Evolutionary conservation across 441 rosid species (phyloP), one percentile per base, ranked within the genome.

Genomic region (Metrosideros polymorpha): DNA sequence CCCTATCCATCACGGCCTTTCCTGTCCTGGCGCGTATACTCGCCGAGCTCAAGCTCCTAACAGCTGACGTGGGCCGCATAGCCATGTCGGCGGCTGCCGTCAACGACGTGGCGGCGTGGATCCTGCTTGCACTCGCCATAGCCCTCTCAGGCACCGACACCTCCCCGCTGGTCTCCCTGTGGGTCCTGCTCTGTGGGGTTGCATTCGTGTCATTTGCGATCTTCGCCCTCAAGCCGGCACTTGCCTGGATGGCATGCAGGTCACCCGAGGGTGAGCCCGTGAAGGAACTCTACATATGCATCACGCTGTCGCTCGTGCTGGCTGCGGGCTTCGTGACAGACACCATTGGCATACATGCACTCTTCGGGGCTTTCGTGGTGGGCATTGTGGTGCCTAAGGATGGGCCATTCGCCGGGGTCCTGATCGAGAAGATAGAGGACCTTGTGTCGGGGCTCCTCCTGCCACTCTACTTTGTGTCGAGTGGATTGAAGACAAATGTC

Each of bases 51-150:
- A 94, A 94, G 88, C 94, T 94, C 63, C 94, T 94, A 86, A 93
- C 96, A 24, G 93, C 96, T 27, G 94, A 93, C 61, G 79, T 94
- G 52, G 95, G 95, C 79, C 94, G 94, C 66, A 92, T 92, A 43
- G 96, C 96, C 6, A 93, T 94, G 96, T 92, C 95, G 18, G 96
- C 96, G 5, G 95, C 96, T 0, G 96, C 95, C 1, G 94, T 94
- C 49, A 92, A 94, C 1, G 95, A 94, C 27, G 91, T 94, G 25
- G 95, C 91, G 2, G 96, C 95, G 17, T 94, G 95, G 95, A 90
- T 94, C 83, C 94, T 94, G 66, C 92, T 94, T 4, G 96, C 95
- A 4, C 94, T 94, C 27, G 95, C 96, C 83, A 91, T 94, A 85
- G 94, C 96, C 52, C 91, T 94, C 83, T 88, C 92, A 5, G 94